Evolutionary conservation across 495 filamentous ascomycete species (phyloP), one percentile per base, ranked within the genome.

Genomic region (Bombardia bombarda): DNA sequence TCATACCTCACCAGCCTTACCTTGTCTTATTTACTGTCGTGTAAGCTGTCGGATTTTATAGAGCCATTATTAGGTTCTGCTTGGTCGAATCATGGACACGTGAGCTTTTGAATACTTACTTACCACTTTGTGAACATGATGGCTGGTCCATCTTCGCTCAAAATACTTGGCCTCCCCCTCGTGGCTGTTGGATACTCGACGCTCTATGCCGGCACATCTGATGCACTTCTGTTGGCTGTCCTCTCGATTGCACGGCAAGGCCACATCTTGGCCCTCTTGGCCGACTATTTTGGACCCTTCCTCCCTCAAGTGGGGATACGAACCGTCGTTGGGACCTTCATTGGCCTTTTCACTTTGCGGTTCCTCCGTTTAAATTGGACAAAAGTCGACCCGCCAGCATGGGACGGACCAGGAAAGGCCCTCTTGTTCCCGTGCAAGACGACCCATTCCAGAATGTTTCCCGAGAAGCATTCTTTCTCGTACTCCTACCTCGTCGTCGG

Each of bases 401-500:
- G 55, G 57, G 16, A 45, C 16, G 55, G 57, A 2, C 51, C 46
- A 1, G 57, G 49, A 17, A 56, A 50, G 28, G 46, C 50, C 3
- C 49, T 63, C 18, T 44, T 82, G 9, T 78, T 86, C 39, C 79
- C 80, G 16, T 77, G 75, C 47, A 60, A 59, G 36, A 84, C 79
- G 10, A 76, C 67, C 13, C 83, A 85, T 57, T 61, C 72, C 19
- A 67, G 81, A 26, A 51, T 81, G 14, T 77, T 78, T 47, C 84
- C 82, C 1, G 67, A 74, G 45, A 77, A 69, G 46, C 79, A 86
- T 51, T 66, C 65, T 0, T 86, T 86, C 55, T 68, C 66, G 9
- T 84, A 84, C 56, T 79, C 81, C 3, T 80, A 83, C 53, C 66
- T 87, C 9, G 63, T 75, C 21, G 74, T 82, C 22, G 82, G 82